Percentiles rank a stretch among this genome's conserved stretches.
phyloP scores from a whole-genome alignment of 1,284 basidiomycete species.

The Puccinia coronata region DNA sequence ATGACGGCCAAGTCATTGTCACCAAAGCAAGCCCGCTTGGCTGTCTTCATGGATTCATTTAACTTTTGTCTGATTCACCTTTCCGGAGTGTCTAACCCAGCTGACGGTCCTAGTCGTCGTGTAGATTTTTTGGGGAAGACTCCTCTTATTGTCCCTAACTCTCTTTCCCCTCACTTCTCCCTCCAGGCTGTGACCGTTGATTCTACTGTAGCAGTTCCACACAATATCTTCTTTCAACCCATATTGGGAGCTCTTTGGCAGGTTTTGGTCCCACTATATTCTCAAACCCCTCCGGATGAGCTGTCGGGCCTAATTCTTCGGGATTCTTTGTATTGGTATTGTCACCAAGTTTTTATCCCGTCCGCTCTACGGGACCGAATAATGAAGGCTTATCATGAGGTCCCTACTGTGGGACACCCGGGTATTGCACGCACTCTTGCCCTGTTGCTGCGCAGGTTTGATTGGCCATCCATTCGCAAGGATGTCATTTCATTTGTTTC shows the following conservation, averaged over 20 bases:
- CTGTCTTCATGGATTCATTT: constrained; percentile 3
- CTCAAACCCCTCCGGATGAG: background rate
- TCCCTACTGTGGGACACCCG: background rate
- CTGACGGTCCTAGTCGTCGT: constrained; percentile 3
- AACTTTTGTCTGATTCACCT: constrained; percentile 21
- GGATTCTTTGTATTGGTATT: background rate
- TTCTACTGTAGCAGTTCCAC: background rate
- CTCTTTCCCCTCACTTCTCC: background rate
- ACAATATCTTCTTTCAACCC: constrained; percentile 9
- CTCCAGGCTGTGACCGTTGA: background rate
- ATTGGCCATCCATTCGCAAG: constrained; percentile 2
- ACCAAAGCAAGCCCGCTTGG: constrained; percentile 11
- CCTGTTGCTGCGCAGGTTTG: background rate
- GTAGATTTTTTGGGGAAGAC: background rate
- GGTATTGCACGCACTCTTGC: constrained; percentile 5
- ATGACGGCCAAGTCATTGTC: constrained; percentile 3
- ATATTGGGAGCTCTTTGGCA: background rate
- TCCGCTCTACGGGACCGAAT: background rate
- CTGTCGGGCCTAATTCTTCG: too few relatives aligned
- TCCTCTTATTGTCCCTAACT: background rate
- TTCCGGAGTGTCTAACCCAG: constrained; percentile 10
- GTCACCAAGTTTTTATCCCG: background rate
- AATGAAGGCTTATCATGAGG: background rate
- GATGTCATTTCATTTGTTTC: constrained; percentile 10
- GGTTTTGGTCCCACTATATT: background rate